phyloP scores from a whole-genome alignment of 2,329 filamentous ascomycete species.

The Piedraia hortae region DNA sequence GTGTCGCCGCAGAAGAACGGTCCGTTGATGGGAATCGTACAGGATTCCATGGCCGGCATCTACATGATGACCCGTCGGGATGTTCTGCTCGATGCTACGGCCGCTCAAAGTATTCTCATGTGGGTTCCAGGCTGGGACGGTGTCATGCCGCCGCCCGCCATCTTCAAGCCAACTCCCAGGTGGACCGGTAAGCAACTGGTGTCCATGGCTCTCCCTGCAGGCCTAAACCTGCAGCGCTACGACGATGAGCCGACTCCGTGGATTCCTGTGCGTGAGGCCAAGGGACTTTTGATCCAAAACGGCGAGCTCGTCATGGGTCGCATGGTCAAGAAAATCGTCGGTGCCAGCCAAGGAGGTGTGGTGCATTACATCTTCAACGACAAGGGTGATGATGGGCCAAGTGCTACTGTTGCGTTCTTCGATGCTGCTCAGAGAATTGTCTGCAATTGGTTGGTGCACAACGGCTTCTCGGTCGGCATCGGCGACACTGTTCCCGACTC shows the following conservation, averaged over 20 bases:
- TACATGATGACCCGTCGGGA: slow-evolving; percentile 94
- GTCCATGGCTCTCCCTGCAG: slow-evolving; percentile 69
- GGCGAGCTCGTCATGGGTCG: slow-evolving; percentile 79
- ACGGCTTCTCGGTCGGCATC: slow-evolving; percentile 93
- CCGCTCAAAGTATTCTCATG: slow-evolving; percentile 89
- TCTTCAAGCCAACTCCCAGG: slow-evolving; percentile 66
- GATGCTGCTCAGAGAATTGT: slow-evolving; percentile 86
- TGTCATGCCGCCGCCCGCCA: slow-evolving; percentile 74
- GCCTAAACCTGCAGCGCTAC: slow-evolving; percentile 44
- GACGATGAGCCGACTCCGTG: slow-evolving; percentile 6
- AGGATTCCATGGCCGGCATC: slow-evolving; percentile 83
- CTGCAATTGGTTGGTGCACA: slow-evolving; percentile 89
- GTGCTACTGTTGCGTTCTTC: slow-evolving; percentile 71
- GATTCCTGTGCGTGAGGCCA: slow-evolving; percentile 12
- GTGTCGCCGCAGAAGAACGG: slow-evolving; percentile 93
- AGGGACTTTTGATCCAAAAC: slow-evolving; percentile 50
- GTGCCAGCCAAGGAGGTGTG: slow-evolving; percentile 69
- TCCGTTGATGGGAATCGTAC: slow-evolving; percentile 96
- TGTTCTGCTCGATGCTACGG: slow-evolving; percentile 64
- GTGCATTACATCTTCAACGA: slow-evolving; percentile 94
- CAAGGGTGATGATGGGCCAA: slow-evolving; percentile 35
- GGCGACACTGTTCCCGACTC: slow-evolving; percentile 90
- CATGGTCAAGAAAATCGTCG: slow-evolving; percentile 79
- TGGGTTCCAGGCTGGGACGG: slow-evolving; percentile 98
- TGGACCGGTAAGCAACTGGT: slow-evolving; percentile 98